These are phyloP conservation scores for Phytophthora palmivora DNA, from an alignment of 352 stramenopile genomes.

Conservation along the genomic window DNA sequence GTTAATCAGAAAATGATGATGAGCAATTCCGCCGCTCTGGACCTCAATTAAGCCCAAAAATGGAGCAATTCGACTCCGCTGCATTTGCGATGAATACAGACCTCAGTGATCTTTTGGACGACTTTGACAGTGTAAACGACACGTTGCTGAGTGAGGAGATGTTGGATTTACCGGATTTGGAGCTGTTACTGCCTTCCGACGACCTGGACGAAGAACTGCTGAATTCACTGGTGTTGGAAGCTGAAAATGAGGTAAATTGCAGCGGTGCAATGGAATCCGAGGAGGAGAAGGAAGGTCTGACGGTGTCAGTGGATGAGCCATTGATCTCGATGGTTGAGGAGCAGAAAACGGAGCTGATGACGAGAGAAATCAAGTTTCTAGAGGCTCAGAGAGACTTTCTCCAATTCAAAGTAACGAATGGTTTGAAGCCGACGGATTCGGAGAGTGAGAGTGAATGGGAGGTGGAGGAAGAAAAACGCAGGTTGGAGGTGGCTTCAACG, in stretches of 20 bases:
- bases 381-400: slow-evolving; percentile 67
- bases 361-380: slow-evolving; percentile 58
- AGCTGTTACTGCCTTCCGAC: slow-evolving; percentile 28
- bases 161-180: slow-evolving; percentile 33
- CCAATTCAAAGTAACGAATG: slow-evolving; percentile 44
- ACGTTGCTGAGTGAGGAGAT: slow-evolving; percentile 8
- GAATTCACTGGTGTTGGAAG: slow-evolving; percentile 17
- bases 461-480: slow-evolving; percentile 30
- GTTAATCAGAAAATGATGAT: slow-evolving; percentile 15
- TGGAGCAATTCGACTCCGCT: slow-evolving; percentile 9
- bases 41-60: slow-evolving; percentile 15
- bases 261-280: slow-evolving; percentile 11
- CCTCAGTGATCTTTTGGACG: slow-evolving; percentile 11
- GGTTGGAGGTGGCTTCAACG: slow-evolving; percentile 33
- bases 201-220: slow-evolving; percentile 22
- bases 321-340: not conserved
- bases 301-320: not conserved
- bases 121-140: slow-evolving; percentile 7
- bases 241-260: not conserved
- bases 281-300: not conserved
- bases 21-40: slow-evolving; percentile 25
- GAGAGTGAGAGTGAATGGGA: slow-evolving; percentile 9
- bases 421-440: not conserved
- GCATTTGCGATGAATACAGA: slow-evolving; percentile 16
- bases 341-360: slow-evolving; percentile 47